phyloP scores from a whole-genome alignment of 2,329 filamentous ascomycete species.

The Phyllosticta capitalensis region DNA sequence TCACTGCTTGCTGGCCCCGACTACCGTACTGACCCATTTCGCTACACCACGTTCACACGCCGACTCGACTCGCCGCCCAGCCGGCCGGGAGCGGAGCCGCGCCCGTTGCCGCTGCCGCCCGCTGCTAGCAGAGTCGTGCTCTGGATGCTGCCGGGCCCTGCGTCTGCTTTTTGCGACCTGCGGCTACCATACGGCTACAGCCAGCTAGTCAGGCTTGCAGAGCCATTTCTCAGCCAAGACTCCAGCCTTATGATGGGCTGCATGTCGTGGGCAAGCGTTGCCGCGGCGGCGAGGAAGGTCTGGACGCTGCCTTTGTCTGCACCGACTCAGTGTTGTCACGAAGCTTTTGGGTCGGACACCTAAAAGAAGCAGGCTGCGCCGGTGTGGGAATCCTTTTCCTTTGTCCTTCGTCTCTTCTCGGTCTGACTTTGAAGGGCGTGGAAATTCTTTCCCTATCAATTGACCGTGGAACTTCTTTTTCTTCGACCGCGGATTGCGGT shows the following conservation, averaged over 20 bases:
- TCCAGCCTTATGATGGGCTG: neutral
- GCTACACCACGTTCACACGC: neutral
- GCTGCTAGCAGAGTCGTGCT: neutral
- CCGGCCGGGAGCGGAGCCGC: neutral
- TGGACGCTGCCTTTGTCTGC: neutral
- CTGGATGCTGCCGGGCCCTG: neutral
- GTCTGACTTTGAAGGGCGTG: too few relatives aligned
- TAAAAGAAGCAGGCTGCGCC: too few relatives aligned
- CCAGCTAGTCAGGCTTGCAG: neutral
- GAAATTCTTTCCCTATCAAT: too few relatives aligned
- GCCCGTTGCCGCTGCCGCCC: neutral
- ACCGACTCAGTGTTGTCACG: neutral
- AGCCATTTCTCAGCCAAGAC: neutral
- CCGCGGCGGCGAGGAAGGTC: neutral
- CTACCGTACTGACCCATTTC: neutral
- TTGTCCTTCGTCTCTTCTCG: too few relatives aligned
- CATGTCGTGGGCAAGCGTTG: neutral
- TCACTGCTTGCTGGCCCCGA: neutral
- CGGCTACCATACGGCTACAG: neutral
- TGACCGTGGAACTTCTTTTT: too few relatives aligned
- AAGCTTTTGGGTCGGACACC: neutral
- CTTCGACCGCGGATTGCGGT: too few relatives aligned
- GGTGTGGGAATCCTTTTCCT: too few relatives aligned
- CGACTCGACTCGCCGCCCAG: neutral
- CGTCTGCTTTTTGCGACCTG: neutral